These are phyloP conservation scores for Fusarium sp. DNA, from an alignment of 2,329 filamentous ascomycete species.

Conservation along the genomic window DNA sequence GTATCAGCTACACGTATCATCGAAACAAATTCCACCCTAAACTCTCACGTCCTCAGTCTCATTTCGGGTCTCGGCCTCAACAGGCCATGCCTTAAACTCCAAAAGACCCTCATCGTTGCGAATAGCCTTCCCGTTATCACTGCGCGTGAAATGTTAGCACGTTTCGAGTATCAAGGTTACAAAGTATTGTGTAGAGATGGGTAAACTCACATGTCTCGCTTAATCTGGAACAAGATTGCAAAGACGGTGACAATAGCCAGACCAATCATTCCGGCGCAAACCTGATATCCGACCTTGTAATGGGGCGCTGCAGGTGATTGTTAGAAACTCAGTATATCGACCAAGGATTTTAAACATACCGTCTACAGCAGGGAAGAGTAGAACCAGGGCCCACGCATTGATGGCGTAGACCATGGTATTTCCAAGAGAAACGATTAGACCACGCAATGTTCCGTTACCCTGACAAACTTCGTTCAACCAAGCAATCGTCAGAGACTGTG, in stretches of 20 bases:
- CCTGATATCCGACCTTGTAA: slow-evolving; percentile 20
- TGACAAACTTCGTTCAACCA: slow-evolving; percentile 25
- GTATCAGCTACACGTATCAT: too few relatives aligned
- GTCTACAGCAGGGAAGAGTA: slow-evolving; percentile 19
- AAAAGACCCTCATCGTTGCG: slow-evolving; percentile 13
- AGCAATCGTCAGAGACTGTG: slow-evolving; percentile 17
- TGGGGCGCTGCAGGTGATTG: neutral
- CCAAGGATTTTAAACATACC: too few relatives aligned
- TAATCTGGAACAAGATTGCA: slow-evolving; percentile 10
- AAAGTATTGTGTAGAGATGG: neutral
- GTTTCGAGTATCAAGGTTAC: neutral
- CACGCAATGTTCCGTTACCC: slow-evolving; percentile 16
- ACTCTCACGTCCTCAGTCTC: neutral
- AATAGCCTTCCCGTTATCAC: slow-evolving; percentile 8
- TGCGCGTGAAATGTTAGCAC: neutral
- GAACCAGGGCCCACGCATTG: slow-evolving; percentile 19
- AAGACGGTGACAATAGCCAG: slow-evolving; percentile 15
- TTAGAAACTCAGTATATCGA: too few relatives aligned
- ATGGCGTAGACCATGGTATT: slow-evolving; percentile 26
- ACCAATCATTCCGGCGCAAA: slow-evolving; percentile 13
- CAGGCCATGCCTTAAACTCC: slow-evolving; percentile 24
- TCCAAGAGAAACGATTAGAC: slow-evolving; percentile 17
- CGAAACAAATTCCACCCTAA: neutral
- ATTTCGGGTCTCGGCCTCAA: neutral
- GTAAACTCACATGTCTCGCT: slow-evolving; percentile 10